These are phyloP conservation scores for Dipodascopsis uninucleata DNA, from an alignment of 805 yeast genomes.

Conservation along the genomic window DNA sequence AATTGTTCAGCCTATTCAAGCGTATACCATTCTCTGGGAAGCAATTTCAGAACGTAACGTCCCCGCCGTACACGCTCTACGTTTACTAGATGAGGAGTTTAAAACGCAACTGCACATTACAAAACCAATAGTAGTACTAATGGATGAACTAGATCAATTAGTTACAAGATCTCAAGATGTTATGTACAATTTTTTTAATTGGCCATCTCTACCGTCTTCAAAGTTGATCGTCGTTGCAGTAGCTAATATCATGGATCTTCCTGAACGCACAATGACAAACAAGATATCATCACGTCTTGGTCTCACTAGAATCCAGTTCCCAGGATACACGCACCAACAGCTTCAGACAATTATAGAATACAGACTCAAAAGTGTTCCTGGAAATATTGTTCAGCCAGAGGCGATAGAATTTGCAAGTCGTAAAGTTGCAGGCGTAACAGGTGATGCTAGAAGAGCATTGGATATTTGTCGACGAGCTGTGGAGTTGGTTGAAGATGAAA, in stretches of 20 bases:
- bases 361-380: slow-evolving; percentile 54
- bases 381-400: slow-evolving; percentile 45
- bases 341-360: slow-evolving; percentile 69
- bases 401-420: slow-evolving; percentile 90
- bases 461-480: slow-evolving; percentile 85
- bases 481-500: slow-evolving; percentile 72
- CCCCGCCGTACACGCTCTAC: slow-evolving; percentile 61
- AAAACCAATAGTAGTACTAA: slow-evolving; percentile 51
- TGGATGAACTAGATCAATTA: slow-evolving; percentile 93
- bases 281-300: slow-evolving; percentile 92
- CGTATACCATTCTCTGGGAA: slow-evolving; percentile 82
- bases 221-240: slow-evolving; percentile 84
- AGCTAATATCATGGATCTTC: slow-evolving; percentile 96
- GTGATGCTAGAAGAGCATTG: slow-evolving; percentile 93
- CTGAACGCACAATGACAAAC: slow-evolving; percentile 81
- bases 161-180: slow-evolving; percentile 78
- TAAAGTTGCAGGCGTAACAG: slow-evolving; percentile 93
- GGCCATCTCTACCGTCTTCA: slow-evolving; percentile 86
- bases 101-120: slow-evolving; percentile 33
- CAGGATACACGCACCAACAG: slow-evolving; percentile 81
- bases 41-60: slow-evolving; percentile 56
- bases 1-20: slow-evolving; percentile 68
- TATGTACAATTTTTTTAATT: slow-evolving; percentile 92
- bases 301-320: slow-evolving; percentile 75
- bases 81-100: slow-evolving; percentile 69